Conservation (phyloP, 2,329 filamentous ascomycete genomes). For the Bipolaris sorokiniana region DNA sequence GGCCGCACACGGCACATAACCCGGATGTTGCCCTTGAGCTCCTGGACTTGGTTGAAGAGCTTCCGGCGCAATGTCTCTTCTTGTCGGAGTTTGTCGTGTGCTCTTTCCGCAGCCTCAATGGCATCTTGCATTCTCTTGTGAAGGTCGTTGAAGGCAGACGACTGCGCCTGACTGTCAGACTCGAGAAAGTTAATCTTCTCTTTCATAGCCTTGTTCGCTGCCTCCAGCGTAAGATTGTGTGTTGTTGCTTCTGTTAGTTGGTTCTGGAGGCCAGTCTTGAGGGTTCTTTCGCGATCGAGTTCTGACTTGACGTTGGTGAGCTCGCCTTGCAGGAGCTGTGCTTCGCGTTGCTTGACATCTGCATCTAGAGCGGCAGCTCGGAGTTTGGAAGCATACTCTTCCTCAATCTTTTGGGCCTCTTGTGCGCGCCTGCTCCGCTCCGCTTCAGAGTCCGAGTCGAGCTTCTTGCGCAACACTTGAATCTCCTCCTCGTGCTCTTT, state of each 20-base stretch:
- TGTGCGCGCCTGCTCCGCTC: slow-evolving; percentile 63
- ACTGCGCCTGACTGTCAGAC: slow-evolving; percentile 87
- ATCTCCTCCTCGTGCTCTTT: slow-evolving; percentile 72
- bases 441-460: slow-evolving; percentile 70
- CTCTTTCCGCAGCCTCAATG: slow-evolving; percentile 69
- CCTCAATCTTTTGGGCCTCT: slow-evolving; percentile 71
- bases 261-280: slow-evolving; percentile 64
- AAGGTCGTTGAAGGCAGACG: slow-evolving; percentile 81
- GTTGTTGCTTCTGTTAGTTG: slow-evolving; percentile 54
- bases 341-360: slow-evolving; percentile 62
- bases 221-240: slow-evolving; percentile 66
- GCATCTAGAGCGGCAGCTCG: slow-evolving; percentile 65
- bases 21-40: slow-evolving; percentile 96
- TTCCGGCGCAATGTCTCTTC: slow-evolving; percentile 91
- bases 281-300: slow-evolving; percentile 63
- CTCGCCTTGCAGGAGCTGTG: slow-evolving; percentile 56
- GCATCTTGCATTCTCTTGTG: slow-evolving; percentile 82
- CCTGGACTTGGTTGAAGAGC: slow-evolving; percentile 96
- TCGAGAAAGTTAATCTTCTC: slow-evolving; percentile 89
- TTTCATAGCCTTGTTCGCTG: slow-evolving; percentile 74
- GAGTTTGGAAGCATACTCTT: slow-evolving; percentile 60
- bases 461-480: slow-evolving; percentile 66
- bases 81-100: slow-evolving; percentile 81
- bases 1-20: slow-evolving; percentile 97
- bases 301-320: slow-evolving; percentile 56